A percentile compares a stretch with the other conserved stretches of the same genome.
phyloP scores from a whole-genome alignment of 2,329 filamentous ascomycete species.

The Gliomastix tumulicola region DNA sequence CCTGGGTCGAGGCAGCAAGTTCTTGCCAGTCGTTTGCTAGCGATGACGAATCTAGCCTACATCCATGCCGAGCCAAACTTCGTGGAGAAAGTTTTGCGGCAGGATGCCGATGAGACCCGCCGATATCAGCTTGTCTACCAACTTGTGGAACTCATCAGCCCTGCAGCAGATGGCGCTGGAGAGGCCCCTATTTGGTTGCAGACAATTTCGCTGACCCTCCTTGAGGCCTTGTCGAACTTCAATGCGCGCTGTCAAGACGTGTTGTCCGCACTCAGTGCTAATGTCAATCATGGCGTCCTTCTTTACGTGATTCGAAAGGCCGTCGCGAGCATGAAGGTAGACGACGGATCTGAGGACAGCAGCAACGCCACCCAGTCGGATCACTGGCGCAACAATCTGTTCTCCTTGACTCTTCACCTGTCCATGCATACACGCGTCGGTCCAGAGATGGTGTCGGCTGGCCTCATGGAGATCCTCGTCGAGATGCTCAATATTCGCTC shows the following conservation, averaged over 20 bases:
- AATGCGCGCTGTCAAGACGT: conserved; percentile 74
- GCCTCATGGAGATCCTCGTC: conserved; percentile 82
- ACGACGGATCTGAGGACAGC: conserved; percentile 44
- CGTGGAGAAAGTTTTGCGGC: conserved; percentile 74
- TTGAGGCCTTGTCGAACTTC: conserved; percentile 81
- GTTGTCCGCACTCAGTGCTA: conserved; percentile 84
- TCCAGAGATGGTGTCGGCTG: conserved; percentile 79
- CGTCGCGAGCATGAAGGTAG: conserved; percentile 68
- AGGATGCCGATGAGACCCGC: conserved; percentile 84
- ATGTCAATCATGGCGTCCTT: conserved; percentile 91
- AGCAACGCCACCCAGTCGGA: conserved; percentile 62
- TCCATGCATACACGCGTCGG: conserved; percentile 69
- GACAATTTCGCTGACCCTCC: conserved; percentile 69
- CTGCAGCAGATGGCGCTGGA: conserved; percentile 61
- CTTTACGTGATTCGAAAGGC: conserved; percentile 90
- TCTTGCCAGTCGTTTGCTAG: conserved; percentile 74
- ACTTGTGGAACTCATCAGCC: conserved; percentile 84
- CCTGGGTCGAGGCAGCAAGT: conserved; percentile 64
- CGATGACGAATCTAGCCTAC: conserved; percentile 86
- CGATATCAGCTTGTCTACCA: conserved; percentile 88
- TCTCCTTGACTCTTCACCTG: conserved; percentile 79
- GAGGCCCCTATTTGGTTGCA: conserved; percentile 71
- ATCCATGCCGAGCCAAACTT: conserved; percentile 81
- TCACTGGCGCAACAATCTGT: conserved; percentile 85
- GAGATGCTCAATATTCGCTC: conserved; percentile 83